phyloP scores from a whole-genome alignment of 306 rosid genomes.

The Quercus wislizeni region DNA sequence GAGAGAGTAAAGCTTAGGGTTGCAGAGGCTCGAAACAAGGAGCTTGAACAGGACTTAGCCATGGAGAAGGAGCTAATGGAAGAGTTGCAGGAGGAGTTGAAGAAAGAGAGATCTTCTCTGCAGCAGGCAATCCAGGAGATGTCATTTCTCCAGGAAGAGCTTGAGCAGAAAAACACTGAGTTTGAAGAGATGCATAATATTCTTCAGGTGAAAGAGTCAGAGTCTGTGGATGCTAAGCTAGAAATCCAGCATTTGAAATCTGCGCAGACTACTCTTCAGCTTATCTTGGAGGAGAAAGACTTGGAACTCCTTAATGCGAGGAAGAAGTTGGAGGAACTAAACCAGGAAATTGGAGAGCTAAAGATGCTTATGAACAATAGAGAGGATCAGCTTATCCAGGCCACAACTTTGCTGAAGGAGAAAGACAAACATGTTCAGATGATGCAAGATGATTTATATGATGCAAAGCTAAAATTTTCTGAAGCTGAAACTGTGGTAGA shows the following conservation, averaged over 20 bases:
- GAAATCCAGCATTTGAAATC: slow-evolving; percentile 84
- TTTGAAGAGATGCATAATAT: slow-evolving; percentile 40
- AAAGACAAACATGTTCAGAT: slow-evolving; percentile 65
- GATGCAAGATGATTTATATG: slow-evolving; percentile 50
- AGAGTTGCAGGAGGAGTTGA: slow-evolving; percentile 60
- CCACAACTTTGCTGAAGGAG: slow-evolving; percentile 66
- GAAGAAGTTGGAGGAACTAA: slow-evolving; percentile 55
- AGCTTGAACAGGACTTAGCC: slow-evolving; percentile 58
- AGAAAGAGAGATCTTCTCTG: slow-evolving; percentile 61
- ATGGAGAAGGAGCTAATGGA: slow-evolving; percentile 56
- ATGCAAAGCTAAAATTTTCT: slow-evolving; percentile 50
- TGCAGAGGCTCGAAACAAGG: slow-evolving; percentile 60
- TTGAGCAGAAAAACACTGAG: slow-evolving; percentile 44
- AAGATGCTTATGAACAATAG: slow-evolving; percentile 59
- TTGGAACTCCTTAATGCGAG: slow-evolving; percentile 73
- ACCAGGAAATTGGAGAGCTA: slow-evolving; percentile 66
- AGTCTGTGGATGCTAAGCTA: slow-evolving; percentile 72
- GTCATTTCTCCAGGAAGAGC: slow-evolving; percentile 54
- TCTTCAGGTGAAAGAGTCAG: slow-evolving; percentile 64
- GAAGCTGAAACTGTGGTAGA: slow-evolving; percentile 76
- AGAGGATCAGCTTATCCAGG: slow-evolving; percentile 73
- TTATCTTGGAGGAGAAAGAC: slow-evolving; percentile 75
- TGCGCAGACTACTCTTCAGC: slow-evolving; percentile 61
- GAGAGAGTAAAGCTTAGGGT: slow-evolving; percentile 62
- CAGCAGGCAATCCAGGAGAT: slow-evolving; percentile 58